Evolutionary conservation across 148 eudicot genomes (phyloP), one percentile per base, ranked within the genome.

Genomic region (Fagopyrum tataricum): DNA sequence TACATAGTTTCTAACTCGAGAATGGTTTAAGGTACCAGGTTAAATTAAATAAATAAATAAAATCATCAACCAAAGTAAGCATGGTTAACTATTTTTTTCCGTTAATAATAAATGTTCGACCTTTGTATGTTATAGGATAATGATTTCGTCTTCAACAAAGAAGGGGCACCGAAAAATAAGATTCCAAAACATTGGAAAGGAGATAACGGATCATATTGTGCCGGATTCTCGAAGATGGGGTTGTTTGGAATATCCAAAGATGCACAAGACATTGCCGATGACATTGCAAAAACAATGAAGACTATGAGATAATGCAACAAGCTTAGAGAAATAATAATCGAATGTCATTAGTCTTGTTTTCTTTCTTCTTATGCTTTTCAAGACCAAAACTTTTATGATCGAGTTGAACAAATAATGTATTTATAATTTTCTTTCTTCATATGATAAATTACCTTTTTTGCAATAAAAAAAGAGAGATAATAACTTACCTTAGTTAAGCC

Each of bases 121-220:
- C 2, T n/a, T 31, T 72, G 1, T 15, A 18, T 21, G 8, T 47
- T 62, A 56, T 40, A 82, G 82, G 80, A 82, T 44, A 71, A 75
- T 4, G 74, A 75, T 1, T 75, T 44, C 15, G 21, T 82, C 44
- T 58, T 82, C 39, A 77, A 77, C 9, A 46, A 69, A 1, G 71
- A 79, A 7, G 85, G 82, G 21, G 59, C 71, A 15, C 81, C 85
- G 3, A 79, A 61, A 44, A 74, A 74, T 3, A 42, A 51, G 40
- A 74, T 26, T 10, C 76, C 79, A 0, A 26, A 68, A 9, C 85
- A 82, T 6, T 82, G 85, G 82, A 82, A 79, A 59, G 85, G 85
- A 2, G 24, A 72, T 2, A 79, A 62, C 7, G 68, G 78, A 17
- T 20, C 72, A 14, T 83, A 83, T 37, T 80, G 81, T 58, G 83